These are phyloP conservation scores for Kazachstania bromeliacearum DNA, from an alignment of 805 yeast genomes.

Conservation along the genomic window DNA sequence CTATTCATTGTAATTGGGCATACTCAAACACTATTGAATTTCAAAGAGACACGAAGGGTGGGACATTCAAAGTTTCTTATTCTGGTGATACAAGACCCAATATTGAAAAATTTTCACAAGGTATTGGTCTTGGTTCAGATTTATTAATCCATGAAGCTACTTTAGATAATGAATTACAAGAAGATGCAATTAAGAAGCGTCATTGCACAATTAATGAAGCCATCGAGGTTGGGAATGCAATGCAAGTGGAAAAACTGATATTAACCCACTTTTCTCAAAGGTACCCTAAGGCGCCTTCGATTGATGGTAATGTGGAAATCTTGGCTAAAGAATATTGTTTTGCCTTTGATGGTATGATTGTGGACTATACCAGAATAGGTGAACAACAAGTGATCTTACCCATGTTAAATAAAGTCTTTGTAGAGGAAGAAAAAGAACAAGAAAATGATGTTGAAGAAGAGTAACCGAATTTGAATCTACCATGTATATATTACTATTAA, in stretches of 20 bases:
- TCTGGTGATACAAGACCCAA: slow-evolving; percentile 95
- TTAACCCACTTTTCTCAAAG: slow-evolving; percentile 92
- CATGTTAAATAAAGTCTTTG: slow-evolving; percentile 25
- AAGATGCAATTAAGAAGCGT: slow-evolving; percentile 71
- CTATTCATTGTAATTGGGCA: slow-evolving; percentile 77
- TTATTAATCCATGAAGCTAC: slow-evolving; percentile 90
- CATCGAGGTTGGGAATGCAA: slow-evolving; percentile 51
- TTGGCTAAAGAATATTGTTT: slow-evolving; percentile 33
- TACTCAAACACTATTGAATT: slow-evolving; percentile 56
- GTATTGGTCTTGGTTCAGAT: slow-evolving; percentile 58
- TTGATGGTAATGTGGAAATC: slow-evolving; percentile 23
- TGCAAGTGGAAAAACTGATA: slow-evolving; percentile 63
- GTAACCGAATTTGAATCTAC: too few relatives aligned
- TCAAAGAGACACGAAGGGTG: slow-evolving; percentile 18
- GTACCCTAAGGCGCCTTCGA: slow-evolving; percentile 51
- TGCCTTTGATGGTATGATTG: slow-evolving; percentile 61
- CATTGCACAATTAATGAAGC: slow-evolving; percentile 92
- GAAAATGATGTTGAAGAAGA: slow-evolving; percentile 2
- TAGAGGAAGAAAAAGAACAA: slow-evolving; percentile 23
- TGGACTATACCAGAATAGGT: slow-evolving; percentile 37
- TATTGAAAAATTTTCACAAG: slow-evolving; percentile 41
- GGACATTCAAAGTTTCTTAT: slow-evolving; percentile 63
- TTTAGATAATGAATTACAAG: slow-evolving; percentile 63
- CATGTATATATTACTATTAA: neutral
- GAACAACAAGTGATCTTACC: slow-evolving; percentile 26